phyloP scores from a whole-genome alignment of 108 stramenopile species.

The Skeletonema menzelii region DNA sequence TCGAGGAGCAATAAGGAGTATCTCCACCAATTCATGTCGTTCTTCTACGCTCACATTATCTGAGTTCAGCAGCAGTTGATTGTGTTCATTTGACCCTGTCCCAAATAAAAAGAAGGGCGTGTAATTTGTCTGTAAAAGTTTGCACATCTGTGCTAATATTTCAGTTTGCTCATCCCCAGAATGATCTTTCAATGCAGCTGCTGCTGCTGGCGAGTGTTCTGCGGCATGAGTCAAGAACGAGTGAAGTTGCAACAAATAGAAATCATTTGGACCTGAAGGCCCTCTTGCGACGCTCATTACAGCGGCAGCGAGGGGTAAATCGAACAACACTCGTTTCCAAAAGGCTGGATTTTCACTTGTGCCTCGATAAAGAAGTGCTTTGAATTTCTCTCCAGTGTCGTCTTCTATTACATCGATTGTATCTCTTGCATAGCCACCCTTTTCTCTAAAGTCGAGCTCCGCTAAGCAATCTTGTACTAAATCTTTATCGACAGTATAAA shows the following conservation, averaged over 20 bases:
- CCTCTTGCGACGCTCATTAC: constrained; percentile 70
- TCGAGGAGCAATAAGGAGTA: constrained; percentile 53
- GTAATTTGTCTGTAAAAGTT: constrained; percentile 49
- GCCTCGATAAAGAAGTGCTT: constrained; percentile 80
- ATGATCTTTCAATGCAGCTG: constrained; percentile 15
- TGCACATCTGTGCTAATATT: constrained; percentile 58
- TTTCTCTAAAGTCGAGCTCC: constrained; percentile 90
- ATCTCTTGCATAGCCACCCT: constrained; percentile 83
- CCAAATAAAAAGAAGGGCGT: constrained; percentile 72
- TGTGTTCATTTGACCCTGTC: constrained; percentile 80
- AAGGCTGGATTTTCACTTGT: constrained; percentile 87
- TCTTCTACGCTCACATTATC: constrained; percentile 41
- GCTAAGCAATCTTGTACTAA: constrained; percentile 75
- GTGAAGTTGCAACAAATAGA: constrained; percentile 61
- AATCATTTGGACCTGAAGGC: constrained; percentile 66
- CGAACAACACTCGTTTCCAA: constrained; percentile 63
- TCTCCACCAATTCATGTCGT: constrained; percentile 61
- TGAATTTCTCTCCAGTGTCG: constrained; percentile 52
- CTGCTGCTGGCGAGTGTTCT: constrained; percentile 8
- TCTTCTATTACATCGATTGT: constrained; percentile 81
- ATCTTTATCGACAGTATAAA: constrained; percentile 66
- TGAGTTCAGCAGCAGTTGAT: constrained; percentile 60
- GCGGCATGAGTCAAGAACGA: constrained; percentile 51
- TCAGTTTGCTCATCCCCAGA: constrained; percentile 46
- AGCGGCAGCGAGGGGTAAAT: constrained; percentile 66